Conservation (phyloP, 2,329 filamentous ascomycete species). For the Ascochyta viciae-villosae region DNA sequence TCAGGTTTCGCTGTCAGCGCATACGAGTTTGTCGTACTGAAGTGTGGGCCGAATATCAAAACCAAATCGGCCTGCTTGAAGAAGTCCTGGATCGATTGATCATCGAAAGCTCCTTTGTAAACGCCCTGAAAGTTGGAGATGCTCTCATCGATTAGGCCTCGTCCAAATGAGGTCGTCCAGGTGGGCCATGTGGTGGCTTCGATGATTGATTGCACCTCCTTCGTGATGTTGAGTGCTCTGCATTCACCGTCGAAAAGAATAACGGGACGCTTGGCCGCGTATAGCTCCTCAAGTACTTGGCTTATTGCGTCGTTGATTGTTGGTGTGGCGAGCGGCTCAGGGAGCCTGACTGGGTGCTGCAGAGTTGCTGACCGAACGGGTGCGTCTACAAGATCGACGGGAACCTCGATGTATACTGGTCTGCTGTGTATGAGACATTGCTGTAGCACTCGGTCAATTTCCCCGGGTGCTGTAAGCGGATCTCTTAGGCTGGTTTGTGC, state of each 20-base stretch:
- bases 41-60: constrained; percentile 56
- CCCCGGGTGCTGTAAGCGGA: constrained; percentile 53
- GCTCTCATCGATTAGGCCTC: constrained; percentile 59
- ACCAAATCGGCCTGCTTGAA: constrained; percentile 55
- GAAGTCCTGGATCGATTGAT: constrained; percentile 43
- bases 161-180: constrained; percentile 57
- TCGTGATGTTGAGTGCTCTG: constrained; percentile 51
- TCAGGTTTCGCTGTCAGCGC: constrained; percentile 50
- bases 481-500: constrained; percentile 59
- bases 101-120: constrained; percentile 55
- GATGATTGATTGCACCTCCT: constrained; percentile 54
- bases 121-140: constrained; percentile 58
- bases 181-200: constrained; percentile 56
- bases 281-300: constrained; percentile 52
- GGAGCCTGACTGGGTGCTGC: constrained; percentile 11
- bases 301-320: constrained; percentile 40
- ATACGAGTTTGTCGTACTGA: constrained; percentile 57
- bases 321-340: constrained; percentile 21
- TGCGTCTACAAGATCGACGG: constrained; percentile 59
- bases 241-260: constrained; percentile 62
- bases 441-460: constrained; percentile 60
- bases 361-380: constrained; percentile 46
- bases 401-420: constrained; percentile 65
- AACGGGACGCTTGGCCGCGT: constrained; percentile 55
- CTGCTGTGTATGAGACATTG: constrained; percentile 61